phyloP scores from a whole-genome alignment of 352 stramenopile species.

The Globisporangium yorkense region DNA sequence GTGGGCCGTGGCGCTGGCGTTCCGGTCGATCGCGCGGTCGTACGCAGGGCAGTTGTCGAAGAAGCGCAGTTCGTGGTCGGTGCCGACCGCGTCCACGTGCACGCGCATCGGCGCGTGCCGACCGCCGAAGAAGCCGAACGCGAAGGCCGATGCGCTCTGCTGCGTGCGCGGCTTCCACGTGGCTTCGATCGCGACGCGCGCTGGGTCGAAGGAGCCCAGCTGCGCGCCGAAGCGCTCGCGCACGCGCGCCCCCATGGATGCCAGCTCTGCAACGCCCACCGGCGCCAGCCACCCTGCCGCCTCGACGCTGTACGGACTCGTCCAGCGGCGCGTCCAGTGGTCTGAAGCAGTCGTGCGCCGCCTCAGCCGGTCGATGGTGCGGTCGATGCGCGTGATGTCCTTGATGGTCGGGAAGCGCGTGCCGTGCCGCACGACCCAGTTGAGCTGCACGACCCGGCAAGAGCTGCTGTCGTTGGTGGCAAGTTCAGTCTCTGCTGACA shows the following conservation, averaged over 20 bases:
- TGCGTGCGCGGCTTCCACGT: conserved; percentile 79
- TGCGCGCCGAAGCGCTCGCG: conserved; percentile 33
- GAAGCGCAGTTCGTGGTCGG: conserved; percentile 68
- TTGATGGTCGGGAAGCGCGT: conserved; percentile 78
- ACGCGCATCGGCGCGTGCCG: conserved; percentile 54
- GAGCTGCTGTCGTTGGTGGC: not conserved
- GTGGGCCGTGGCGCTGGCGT: conserved; percentile 53
- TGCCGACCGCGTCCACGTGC: conserved; percentile 33
- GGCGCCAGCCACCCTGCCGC: conserved; percentile 48
- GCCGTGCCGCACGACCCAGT: conserved; percentile 73
- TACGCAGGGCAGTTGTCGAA: conserved; percentile 79
- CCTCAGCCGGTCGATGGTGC: conserved; percentile 19
- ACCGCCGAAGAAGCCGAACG: conserved; percentile 63
- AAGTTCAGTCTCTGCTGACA: conserved; percentile 1
- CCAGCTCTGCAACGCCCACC: conserved; percentile 51
- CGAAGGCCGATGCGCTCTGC: conserved; percentile 73
- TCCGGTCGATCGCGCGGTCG: conserved; percentile 47
- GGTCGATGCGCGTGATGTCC: conserved; percentile 60
- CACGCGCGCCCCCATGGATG: conserved; percentile 48
- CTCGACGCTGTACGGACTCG: conserved; percentile 39
- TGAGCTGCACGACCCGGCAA: conserved; percentile 61
- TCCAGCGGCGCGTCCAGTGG: conserved; percentile 40
- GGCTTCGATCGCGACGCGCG: conserved; percentile 59
- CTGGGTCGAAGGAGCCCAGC: conserved; percentile 22
- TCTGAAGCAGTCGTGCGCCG: not conserved